phyloP scores from a whole-genome alignment of 768 basidiomycete genomes.

The Leccinum imitatum region DNA sequence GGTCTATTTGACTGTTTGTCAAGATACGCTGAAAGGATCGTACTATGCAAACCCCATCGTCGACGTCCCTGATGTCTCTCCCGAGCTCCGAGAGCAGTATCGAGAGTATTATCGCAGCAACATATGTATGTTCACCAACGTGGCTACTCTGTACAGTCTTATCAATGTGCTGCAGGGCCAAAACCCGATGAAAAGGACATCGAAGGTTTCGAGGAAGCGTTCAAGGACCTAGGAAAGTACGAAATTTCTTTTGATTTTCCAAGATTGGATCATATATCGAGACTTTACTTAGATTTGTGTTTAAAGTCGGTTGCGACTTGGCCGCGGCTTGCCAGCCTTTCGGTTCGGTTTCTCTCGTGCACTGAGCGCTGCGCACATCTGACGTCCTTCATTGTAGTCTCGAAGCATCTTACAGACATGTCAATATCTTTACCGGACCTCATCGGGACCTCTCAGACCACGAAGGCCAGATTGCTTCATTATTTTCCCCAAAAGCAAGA shows the following conservation, averaged over 20 bases:
- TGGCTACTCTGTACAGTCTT: not conserved
- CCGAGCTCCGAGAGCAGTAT: constrained; percentile 52
- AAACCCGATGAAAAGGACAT: constrained; percentile 52
- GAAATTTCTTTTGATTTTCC: constrained; percentile 5
- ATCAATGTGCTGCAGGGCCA: constrained; percentile 54
- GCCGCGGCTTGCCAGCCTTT: constrained; percentile 91
- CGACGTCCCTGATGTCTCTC: constrained; percentile 62
- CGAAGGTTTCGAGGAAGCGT: constrained; percentile 80
- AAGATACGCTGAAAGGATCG: constrained; percentile 86
- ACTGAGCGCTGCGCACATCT: not conserved
- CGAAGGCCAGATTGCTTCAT: constrained; percentile 92
- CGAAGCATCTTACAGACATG: constrained; percentile 59
- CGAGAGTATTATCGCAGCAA: constrained; percentile 88
- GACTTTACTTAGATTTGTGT: constrained; percentile 58
- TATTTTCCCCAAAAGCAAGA: constrained; percentile 78
- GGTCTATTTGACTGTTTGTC: constrained; percentile 7
- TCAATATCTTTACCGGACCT: constrained; percentile 69
- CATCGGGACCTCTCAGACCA: constrained; percentile 75
- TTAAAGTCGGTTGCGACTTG: constrained; percentile 76
- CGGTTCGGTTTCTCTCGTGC: constrained; percentile 44
- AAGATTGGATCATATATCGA: constrained; percentile 5
- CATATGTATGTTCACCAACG: constrained; percentile 59
- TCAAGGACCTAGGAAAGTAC: constrained; percentile 80
- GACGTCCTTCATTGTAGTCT: constrained; percentile 41
- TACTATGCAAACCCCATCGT: constrained; percentile 85